Evolutionary conservation across 306 rosid species (phyloP), one percentile per base, ranked within the genome.

Genomic region (Cucumis hystrix): DNA sequence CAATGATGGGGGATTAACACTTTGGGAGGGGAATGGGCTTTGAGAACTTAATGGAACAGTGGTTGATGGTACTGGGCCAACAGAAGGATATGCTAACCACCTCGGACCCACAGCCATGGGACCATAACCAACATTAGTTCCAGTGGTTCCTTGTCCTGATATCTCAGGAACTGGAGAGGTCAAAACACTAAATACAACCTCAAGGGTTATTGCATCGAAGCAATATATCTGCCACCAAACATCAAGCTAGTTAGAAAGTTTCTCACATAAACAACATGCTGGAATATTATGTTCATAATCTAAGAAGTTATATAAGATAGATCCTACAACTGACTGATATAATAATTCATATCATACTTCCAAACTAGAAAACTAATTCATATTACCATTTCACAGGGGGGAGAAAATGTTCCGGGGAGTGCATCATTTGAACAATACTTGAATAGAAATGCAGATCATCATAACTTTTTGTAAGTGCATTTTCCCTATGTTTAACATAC

Each of bases 71-170:
- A 89, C 80, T 14, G 92, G 91, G 63, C 78, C 90, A 82, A 85
- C 89, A 79, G 93, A 86, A 67, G 97, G 86, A 88, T 93, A 93
- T 66, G 98, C 98, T 82, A 93, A 81, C 98, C 98, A 93, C 88
- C 98, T 93, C 14, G 98, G 91, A 81, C 97, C 98, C 81, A 93
- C 97, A 83, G 93, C 88, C 97, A 93, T 88, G 60, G 98, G 97
- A 79, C 98, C 97, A 76, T 89, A 91, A 82, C 97, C 96, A 39
- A 93, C 90, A 87, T 93, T 91, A 83, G 89, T 88, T 43, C 96
- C 87, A 43, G 39, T 7, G 47, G 88, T 77, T 80, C 92, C 98
- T 81, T 86, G 97, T 76, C 93, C 96, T 39, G 77, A 73, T 82
- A 89, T 77, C 84, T 88, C 96, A 77, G 98, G 92, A 84, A 91